These are phyloP conservation scores for Musa beccarii DNA, from an alignment of 176 grass and related monocot species.

Conservation along the genomic window DNA sequence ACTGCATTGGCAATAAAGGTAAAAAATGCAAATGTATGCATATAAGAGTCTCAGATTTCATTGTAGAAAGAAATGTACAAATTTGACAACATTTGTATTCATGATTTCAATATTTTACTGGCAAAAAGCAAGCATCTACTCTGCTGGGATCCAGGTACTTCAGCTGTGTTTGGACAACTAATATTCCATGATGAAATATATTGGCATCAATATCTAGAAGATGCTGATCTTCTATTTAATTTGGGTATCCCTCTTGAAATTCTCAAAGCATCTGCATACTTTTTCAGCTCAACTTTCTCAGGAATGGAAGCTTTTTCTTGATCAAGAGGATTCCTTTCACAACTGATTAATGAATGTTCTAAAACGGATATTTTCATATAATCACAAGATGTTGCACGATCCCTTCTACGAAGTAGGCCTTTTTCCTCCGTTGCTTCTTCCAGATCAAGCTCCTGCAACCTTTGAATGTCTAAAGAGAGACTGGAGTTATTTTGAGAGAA, in stretches of 20 bases:
- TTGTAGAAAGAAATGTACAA: too few species aligned
- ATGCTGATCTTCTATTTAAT: constrained; percentile 4
- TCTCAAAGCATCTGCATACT: constrained; percentile 11
- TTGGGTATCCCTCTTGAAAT: constrained; percentile 3
- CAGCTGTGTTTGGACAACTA: background rate
- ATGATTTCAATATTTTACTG: too few species aligned
- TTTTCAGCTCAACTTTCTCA: constrained; percentile 3
- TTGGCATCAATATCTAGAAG: background rate
- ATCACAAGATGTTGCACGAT: background rate
- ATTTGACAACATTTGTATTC: too few species aligned
- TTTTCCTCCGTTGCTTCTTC: background rate
- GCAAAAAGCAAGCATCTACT: too few species aligned
- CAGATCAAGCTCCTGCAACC: background rate
- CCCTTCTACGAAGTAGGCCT: background rate
- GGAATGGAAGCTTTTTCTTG: background rate
- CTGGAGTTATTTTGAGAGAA: background rate
- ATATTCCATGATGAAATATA: background rate
- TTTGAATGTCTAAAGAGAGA: background rate
- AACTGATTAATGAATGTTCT: background rate
- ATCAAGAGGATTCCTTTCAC: background rate
- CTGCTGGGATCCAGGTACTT: too few species aligned
- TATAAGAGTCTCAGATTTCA: too few species aligned
- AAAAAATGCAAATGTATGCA: too few species aligned
- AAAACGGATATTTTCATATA: background rate
- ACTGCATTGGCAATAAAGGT: too few species aligned